phyloP scores from a whole-genome alignment of 352 stramenopile genomes.

The Phytophthora cactorum region DNA sequence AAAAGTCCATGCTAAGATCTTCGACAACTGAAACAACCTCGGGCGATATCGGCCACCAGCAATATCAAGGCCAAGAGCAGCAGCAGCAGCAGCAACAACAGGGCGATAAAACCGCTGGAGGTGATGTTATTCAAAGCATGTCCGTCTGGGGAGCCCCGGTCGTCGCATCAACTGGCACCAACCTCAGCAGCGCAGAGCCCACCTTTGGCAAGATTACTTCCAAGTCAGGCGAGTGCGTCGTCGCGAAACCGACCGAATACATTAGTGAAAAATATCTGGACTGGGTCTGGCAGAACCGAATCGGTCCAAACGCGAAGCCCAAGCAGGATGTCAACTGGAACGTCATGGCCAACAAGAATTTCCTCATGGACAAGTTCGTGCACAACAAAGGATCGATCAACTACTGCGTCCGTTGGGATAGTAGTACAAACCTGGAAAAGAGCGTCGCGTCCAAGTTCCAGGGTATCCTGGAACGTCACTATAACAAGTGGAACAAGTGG shows the following conservation, averaged over 20 bases:
- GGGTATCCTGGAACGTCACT: slow-evolving; percentile 22
- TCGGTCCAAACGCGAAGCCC: slow-evolving; percentile 14
- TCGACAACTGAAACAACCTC: background rate
- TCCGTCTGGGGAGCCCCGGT: slow-evolving; percentile 24
- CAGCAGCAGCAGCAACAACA: background rate
- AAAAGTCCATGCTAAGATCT: background rate
- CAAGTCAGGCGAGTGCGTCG: slow-evolving; percentile 17
- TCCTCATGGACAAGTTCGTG: slow-evolving; percentile 27
- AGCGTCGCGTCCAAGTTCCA: slow-evolving; percentile 13
- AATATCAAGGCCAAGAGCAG: background rate
- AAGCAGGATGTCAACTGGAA: slow-evolving; percentile 19
- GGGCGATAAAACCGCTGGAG: background rate
- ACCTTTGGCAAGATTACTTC: slow-evolving; percentile 31
- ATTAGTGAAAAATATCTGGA: slow-evolving; percentile 25
- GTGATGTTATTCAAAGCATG: slow-evolving; percentile 7
- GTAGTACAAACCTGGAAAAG: slow-evolving; percentile 6
- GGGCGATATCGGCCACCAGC: background rate
- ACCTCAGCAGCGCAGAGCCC: slow-evolving; percentile 7
- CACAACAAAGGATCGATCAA: slow-evolving; percentile 35
- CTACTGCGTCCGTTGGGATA: slow-evolving; percentile 33
- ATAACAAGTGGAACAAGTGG: slow-evolving; percentile 34
- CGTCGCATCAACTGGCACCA: slow-evolving; percentile 18
- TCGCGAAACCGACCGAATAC: slow-evolving; percentile 17
- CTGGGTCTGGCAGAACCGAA: slow-evolving; percentile 28
- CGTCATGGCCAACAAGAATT: slow-evolving; percentile 33